Base-by-base conservation (phyloP, 2,329 filamentous ascomycete species). In the Aspergillus eucalypticola region DNA sequence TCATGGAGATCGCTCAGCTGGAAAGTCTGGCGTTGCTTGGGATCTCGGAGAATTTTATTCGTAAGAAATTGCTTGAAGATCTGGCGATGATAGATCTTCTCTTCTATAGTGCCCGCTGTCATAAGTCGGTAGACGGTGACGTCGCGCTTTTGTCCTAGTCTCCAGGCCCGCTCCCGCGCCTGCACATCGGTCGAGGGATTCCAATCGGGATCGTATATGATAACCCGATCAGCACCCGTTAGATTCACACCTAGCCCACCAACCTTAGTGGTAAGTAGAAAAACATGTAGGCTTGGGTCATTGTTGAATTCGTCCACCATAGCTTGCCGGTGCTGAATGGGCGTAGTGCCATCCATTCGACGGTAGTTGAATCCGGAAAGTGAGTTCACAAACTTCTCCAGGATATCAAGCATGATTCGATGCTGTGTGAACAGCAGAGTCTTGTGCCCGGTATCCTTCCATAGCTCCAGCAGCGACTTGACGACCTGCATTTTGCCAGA, bases 121-220 rank as follows among this genome's bases (percentile, higher is more conserved):
- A 99, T 96, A n/a, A 99, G 83, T 38, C 96, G 90, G 74, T 97
- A 99, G 21, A 99, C 96, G 4, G 92, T 93, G 27, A 99, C 95
- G 51, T 96, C 92, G 56, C 90, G 89, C 75, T 96, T 97, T 78
- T 99, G 95, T 0, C 95, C 95, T 2, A 99, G 80, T 59, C 95
- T 88, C 95, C 95, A 99, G 5, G 96, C 95, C 70, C 95, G 86
- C 76, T 99, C 95, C 51, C 95, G 88, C 15, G 95, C 95, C 78
- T 99, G 95, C 25, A 97, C 83, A 71, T 99, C 95, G 0, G 94
- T 98, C 0, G 94, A 97, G 2, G 94, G 95, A 69, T 98, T 98
- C 95, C 95, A 99, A 73, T 99, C 95, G 0, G 95, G 96, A 70
- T 99, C 96, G 71, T 95, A 99, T 57, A 99, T 98, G 71, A 99